Conservation (phyloP, 2,329 filamentous ascomycete genomes). For the Torrubiellomyces zombiae region DNA sequence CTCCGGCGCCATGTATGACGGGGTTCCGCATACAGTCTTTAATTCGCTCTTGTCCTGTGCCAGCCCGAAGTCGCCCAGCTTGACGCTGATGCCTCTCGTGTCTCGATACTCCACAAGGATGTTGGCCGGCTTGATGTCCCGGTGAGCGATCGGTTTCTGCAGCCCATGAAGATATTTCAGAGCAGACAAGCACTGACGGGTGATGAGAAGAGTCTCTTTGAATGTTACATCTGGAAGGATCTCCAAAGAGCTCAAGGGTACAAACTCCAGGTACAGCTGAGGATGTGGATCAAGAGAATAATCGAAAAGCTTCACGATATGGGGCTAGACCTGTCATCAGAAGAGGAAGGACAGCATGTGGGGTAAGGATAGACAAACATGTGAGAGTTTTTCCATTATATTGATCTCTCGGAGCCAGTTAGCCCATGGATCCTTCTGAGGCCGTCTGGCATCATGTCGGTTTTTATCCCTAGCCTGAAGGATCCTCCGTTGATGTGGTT, state of each 20-base stretch:
- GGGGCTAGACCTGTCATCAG: slow-evolving; percentile 3
- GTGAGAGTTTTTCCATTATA: slow-evolving; percentile 8
- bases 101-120: slow-evolving; percentile 56
- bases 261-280: slow-evolving; percentile 5
- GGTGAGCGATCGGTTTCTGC: slow-evolving; percentile 51
- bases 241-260: slow-evolving; percentile 2
- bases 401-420: slow-evolving; percentile 9
- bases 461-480: neutral
- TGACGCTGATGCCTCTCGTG: slow-evolving; percentile 61
- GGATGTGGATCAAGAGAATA: slow-evolving; percentile 1
- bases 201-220: slow-evolving; percentile 4
- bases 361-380: slow-evolving; percentile 5
- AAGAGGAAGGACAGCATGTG: neutral
- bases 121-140: slow-evolving; percentile 88
- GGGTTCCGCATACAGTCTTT: slow-evolving; percentile 75
- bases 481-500: neutral
- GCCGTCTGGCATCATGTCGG: neutral
- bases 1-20: slow-evolving; percentile 79
- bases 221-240: slow-evolving; percentile 3
- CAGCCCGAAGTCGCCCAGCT: slow-evolving; percentile 80
- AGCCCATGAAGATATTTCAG: slow-evolving; percentile 6
- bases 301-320: slow-evolving; percentile 5
- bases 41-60: slow-evolving; percentile 93
- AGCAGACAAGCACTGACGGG: slow-evolving; percentile 6
- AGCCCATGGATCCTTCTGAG: too few species aligned